Percentiles rank a stretch among this genome's conserved stretches.
Conservation (phyloP, 495 filamentous ascomycete genomes). For the Clohesyomyces aquaticus region DNA sequence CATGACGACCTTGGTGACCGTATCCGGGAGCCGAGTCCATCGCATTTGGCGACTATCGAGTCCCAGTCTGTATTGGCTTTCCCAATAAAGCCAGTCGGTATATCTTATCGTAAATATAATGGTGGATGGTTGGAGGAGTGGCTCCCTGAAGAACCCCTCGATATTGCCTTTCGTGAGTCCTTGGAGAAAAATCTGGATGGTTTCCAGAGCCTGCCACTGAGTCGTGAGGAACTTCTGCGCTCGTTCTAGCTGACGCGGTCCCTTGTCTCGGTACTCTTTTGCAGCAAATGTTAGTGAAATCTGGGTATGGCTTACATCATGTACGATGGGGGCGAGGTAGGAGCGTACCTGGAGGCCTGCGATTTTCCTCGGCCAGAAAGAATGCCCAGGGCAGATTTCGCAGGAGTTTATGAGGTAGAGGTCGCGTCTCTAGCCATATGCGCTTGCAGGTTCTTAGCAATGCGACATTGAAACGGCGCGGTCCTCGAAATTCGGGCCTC, state of each 20-base stretch:
- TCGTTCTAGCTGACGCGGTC: not conserved
- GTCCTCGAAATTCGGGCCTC: not conserved
- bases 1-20: slow-evolving; percentile 1
- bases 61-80: not conserved
- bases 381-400: not conserved
- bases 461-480: not conserved
- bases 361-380: not conserved
- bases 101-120: slow-evolving; percentile 5
- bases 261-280: not conserved
- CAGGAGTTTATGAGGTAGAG: not conserved
- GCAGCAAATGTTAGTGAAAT: not conserved
- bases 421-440: slow-evolving; percentile 1
- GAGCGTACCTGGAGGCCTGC: not conserved
- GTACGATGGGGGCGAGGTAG: not conserved
- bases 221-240: not conserved
- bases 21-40: not conserved
- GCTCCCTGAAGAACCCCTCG: not conserved
- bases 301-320: not conserved
- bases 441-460: slow-evolving; percentile 6
- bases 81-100: slow-evolving; percentile 8
- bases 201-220: slow-evolving; percentile 2
- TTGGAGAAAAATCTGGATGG: slow-evolving; percentile 8
- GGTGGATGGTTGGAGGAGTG: not conserved
- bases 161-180: not conserved
- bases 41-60: not conserved